phyloP scores from a whole-genome alignment of 176 grass and related monocot genomes.

The Urochloa ruziziensis region DNA sequence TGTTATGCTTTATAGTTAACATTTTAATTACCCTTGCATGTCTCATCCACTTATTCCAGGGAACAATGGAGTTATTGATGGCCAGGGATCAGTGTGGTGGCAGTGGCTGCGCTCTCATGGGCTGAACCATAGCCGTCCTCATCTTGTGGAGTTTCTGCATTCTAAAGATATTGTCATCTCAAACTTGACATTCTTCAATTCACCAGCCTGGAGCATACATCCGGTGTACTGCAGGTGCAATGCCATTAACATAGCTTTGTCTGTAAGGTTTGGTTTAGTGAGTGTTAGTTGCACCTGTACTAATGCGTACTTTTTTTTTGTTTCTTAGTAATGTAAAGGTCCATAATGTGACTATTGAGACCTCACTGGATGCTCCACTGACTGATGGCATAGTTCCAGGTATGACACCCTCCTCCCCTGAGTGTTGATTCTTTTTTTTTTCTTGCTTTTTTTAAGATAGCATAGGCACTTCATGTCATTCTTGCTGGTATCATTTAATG shows the following conservation, averaged over 20 bases:
- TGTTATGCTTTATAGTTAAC: background rate
- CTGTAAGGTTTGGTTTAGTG: background rate
- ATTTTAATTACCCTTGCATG: background rate
- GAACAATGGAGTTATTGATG: slow-evolving; percentile 74
- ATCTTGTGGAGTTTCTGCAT: slow-evolving; percentile 76
- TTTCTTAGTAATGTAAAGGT: slow-evolving; percentile 66
- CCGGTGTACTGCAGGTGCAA: slow-evolving; percentile 72
- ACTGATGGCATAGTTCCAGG: slow-evolving; percentile 90
- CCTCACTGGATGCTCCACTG: slow-evolving; percentile 58
- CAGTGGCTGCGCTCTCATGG: slow-evolving; percentile 56
- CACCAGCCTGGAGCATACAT: slow-evolving; percentile 94
- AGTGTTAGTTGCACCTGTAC: slow-evolving; percentile 9
- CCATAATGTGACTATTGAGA: slow-evolving; percentile 70
- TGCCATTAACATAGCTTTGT: slow-evolving; percentile 1
- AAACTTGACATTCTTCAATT: slow-evolving; percentile 84
- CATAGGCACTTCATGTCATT: background rate
- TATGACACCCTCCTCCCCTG: background rate
- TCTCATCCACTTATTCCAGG: slow-evolving; percentile 36
- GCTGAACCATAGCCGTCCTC: slow-evolving; percentile 81
- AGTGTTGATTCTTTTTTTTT: background rate
- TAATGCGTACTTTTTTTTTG: slow-evolving; percentile 25
- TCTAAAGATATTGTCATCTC: slow-evolving; percentile 68
- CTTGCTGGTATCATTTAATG: background rate
- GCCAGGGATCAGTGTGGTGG: slow-evolving; percentile 91
- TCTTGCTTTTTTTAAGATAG: background rate